A percentile compares a stretch with the other conserved stretches of the same genome.
phyloP scores from a whole-genome alignment of 371 early-diverging fungal genomes.

The Zancudomyces culisetae region DNA sequence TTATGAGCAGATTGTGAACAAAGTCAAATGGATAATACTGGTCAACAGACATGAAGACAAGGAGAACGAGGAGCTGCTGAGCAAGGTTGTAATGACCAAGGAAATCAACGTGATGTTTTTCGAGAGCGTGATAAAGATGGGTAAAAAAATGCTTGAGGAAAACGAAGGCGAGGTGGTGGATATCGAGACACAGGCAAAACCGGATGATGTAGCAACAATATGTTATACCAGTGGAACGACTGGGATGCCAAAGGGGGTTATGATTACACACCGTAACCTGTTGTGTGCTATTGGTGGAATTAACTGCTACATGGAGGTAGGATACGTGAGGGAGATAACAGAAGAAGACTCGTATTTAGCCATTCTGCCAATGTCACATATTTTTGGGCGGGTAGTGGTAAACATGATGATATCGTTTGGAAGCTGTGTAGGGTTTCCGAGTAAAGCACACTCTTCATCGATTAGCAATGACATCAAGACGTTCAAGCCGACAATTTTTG shows the following conservation, averaged over 20 bases:
- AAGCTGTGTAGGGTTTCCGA: slow-evolving; percentile 57
- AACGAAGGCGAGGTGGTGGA: neutral
- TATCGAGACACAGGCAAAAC: slow-evolving; percentile 16
- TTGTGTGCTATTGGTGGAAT: slow-evolving; percentile 21
- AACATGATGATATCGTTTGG: slow-evolving; percentile 34
- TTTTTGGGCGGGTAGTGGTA: slow-evolving; percentile 51
- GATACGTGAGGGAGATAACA: slow-evolving; percentile 10
- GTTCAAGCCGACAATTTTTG: slow-evolving; percentile 83
- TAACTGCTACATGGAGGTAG: slow-evolving; percentile 1
- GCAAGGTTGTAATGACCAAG: slow-evolving; percentile 14
- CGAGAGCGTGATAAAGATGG: slow-evolving; percentile 36
- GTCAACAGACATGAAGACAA: no score
- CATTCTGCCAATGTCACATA: slow-evolving; percentile 89
- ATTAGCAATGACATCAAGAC: slow-evolving; percentile 76
- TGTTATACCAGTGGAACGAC: slow-evolving; percentile 92
- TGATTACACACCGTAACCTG: slow-evolving; percentile 64
- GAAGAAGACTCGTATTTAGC: slow-evolving; percentile 39
- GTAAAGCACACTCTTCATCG: slow-evolving; percentile 77
- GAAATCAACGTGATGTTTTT: slow-evolving; percentile 16
- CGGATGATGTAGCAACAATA: slow-evolving; percentile 62
- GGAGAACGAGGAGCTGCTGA: slow-evolving; percentile 12
- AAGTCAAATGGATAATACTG: slow-evolving; percentile 49
- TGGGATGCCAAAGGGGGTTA: slow-evolving; percentile 65
- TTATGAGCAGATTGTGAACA: slow-evolving; percentile 28
- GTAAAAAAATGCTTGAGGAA: slow-evolving; percentile 17